Evolutionary conservation across 257 asterid species (phyloP).

Genomic region (Solanum chiquidenum): DNA sequence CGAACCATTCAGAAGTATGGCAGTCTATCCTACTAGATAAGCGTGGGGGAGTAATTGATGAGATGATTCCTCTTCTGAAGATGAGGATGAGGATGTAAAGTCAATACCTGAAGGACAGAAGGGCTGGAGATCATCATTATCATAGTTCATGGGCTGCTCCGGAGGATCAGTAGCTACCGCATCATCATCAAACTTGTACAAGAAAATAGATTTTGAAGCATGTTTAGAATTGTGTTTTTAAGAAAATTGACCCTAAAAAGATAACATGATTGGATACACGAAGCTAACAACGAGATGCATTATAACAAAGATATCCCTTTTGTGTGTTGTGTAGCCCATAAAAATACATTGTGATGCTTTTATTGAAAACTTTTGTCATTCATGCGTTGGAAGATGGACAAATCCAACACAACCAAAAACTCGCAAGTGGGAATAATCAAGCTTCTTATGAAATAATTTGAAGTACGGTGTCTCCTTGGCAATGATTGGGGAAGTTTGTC

Average conservation of each 20-base stretch:
- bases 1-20: neutral
- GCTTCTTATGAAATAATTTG: no score
- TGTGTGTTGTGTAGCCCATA: neutral
- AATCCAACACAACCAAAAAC: neutral
- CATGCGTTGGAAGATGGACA: neutral
- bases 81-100: neutral
- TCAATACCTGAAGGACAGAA: neutral
- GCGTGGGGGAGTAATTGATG: neutral
- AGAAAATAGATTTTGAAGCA: no score
- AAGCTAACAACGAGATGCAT: neutral
- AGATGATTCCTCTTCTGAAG: neutral
- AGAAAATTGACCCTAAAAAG: neutral
- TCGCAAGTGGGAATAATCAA: neutral
- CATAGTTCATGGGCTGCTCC: neutral
- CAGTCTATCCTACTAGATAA: neutral
- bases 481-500: no score
- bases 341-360: neutral
- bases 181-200: neutral
- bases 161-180: neutral
- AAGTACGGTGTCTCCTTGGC: neutral
- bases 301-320: neutral
- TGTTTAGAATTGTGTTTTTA: no score
- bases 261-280: no score
- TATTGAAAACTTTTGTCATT: neutral
- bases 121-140: no score